These are phyloP conservation scores for Venturia effusa DNA, from an alignment of 2,329 filamentous ascomycete species.

Conservation along the genomic window DNA sequence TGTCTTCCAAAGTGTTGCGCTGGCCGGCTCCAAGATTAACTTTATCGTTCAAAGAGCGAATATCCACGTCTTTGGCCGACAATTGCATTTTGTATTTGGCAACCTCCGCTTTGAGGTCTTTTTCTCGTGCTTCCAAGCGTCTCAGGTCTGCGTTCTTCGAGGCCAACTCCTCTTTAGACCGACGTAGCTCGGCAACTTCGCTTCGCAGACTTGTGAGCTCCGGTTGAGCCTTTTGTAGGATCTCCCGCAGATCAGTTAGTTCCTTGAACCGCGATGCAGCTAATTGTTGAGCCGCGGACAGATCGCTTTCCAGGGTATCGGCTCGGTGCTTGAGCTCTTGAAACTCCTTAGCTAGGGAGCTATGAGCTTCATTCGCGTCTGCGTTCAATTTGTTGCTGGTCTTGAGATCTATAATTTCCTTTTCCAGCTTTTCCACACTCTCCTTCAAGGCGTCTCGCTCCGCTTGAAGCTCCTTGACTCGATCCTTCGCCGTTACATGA, in stretches of 20 bases:
- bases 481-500: conserved; percentile 72
- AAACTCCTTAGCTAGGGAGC: conserved; percentile 52
- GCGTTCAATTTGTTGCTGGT: conserved; percentile 34
- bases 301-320: conserved; percentile 63
- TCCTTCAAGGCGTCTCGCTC: conserved; percentile 58
- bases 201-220: conserved; percentile 70
- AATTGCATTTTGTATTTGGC: conserved; percentile 57
- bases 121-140: conserved; percentile 70
- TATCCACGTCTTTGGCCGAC: conserved; percentile 64
- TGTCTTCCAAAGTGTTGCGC: conserved; percentile 67
- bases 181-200: conserved; percentile 65
- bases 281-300: conserved; percentile 75
- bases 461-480: conserved; percentile 54
- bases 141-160: conserved; percentile 54
- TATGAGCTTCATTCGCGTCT: conserved; percentile 40
- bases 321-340: conserved; percentile 62
- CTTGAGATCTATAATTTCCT: conserved; percentile 51
- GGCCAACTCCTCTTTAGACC: conserved; percentile 62
- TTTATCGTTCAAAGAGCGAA: conserved; percentile 68
- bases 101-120: conserved; percentile 68
- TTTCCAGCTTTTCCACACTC: conserved; percentile 57
- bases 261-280: conserved; percentile 85
- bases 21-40: conserved; percentile 62
- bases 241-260: conserved; percentile 65
- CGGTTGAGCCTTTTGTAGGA: conserved; percentile 74